Evolutionary conservation across 768 basidiomycete species (phyloP), one percentile per base, ranked within the genome.

Genomic region (Amanita brunnescens): DNA sequence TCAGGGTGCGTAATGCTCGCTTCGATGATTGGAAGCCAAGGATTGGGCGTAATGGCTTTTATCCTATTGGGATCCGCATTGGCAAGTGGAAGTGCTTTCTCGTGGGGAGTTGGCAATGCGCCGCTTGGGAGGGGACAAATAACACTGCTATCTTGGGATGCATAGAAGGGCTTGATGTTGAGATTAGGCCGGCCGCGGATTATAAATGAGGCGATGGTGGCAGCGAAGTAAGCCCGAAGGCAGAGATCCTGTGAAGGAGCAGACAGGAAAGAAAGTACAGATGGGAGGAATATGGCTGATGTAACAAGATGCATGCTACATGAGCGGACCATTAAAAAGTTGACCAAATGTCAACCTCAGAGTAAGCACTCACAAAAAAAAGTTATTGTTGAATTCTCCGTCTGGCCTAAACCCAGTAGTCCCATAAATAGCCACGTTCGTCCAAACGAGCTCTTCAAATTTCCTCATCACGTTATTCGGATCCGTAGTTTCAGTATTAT

Each of bases 241-340:
- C 87, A 67, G 13, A 76, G 62, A 3, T 66, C 68, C 51, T 78
- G 74, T 0, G 77, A 79, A 0, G 61, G 37, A 0, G 70, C 70
- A 5, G 69, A 62, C 46, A 79, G 62, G 30, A 57, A 57, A 0
- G 69, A 69, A 30, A 74, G 57, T 37, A 80, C 52, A 1, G 82
- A 75, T 0, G 79, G 70, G 21, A 85, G 59, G 69, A 86, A 84
- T 18, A 84, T 58, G 3, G 78, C 71, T 4, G 83, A 84, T 0
- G 85, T 89, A 34, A 86, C 75, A 1, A 82, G 64, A 55, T 80
- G 86, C 67, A 83, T 79, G 12, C 83, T 87, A 23, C 7, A 26
- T 20, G n/a, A n/a, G n/a, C n/a, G n/a, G n/a, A n/a, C n/a, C n/a
- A n/a, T n/a, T n/a, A n/a, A n/a, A n/a, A n/a, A n/a, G n/a, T n/a